Percentiles rank a stretch among this genome's conserved stretches.
Conservation (phyloP, 257 asterid genomes). For the Asclepias syriaca region DNA sequence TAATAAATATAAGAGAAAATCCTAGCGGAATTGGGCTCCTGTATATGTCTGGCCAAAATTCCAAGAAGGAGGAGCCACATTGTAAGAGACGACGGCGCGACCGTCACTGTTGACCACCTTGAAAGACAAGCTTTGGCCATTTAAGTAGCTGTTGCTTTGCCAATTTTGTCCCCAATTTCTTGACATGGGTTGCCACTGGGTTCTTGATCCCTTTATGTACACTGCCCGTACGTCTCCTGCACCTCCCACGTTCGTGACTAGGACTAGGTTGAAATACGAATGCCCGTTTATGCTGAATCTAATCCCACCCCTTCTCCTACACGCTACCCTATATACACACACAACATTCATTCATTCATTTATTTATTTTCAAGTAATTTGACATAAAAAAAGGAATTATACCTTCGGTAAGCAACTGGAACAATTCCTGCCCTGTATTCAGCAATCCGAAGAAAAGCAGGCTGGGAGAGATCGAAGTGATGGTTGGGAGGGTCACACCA, state of each 20-base stretch:
- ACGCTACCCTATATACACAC: constrained; percentile 49
- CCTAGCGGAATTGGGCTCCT: constrained; percentile 63
- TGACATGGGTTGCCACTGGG: constrained; percentile 83
- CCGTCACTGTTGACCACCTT: constrained; percentile 75
- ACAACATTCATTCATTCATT: no score
- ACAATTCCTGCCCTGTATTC: constrained; percentile 79
- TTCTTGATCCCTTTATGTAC: constrained; percentile 77
- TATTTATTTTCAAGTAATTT: no score
- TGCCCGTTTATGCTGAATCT: constrained; percentile 86
- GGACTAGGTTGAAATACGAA: constrained; percentile 79
- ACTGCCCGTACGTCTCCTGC: constrained; percentile 78
- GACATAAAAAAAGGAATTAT: not conserved
- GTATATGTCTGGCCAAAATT: constrained; percentile 78
- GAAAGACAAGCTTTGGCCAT: constrained; percentile 83
- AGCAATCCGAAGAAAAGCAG: constrained; percentile 69
- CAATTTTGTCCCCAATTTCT: constrained; percentile 98
- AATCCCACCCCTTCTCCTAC: constrained; percentile 86
- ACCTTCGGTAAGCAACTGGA: constrained; percentile 80
- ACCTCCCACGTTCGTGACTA: constrained; percentile 82
- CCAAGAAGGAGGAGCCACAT: constrained; percentile 65
- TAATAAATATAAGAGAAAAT: not conserved
- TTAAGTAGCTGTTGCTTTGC: constrained; percentile 83
- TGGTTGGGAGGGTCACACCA: constrained; percentile 93
- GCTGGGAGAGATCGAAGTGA: constrained; percentile 84
- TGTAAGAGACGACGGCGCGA: constrained; percentile 69